A percentile compares a stretch with the other conserved stretches of the same genome.
These are phyloP conservation scores for Hanseniaspora uvarum DNA, from an alignment of 1,139 yeast species.

Conservation along the genomic window DNA sequence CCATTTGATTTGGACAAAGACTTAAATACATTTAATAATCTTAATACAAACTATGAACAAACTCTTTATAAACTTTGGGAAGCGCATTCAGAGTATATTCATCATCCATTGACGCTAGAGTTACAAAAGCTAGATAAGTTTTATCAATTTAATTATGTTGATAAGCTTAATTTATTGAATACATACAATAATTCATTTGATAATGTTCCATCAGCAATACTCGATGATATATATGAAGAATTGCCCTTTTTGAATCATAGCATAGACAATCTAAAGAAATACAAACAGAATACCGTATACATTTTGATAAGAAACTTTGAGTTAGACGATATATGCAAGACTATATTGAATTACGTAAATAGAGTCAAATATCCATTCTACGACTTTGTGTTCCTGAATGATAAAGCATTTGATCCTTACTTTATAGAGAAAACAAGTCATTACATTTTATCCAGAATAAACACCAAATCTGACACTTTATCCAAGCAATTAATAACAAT, in stretches of 20 bases:
- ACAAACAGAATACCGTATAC: constrained; percentile 32
- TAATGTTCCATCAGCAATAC: not conserved
- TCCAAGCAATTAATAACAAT: constrained; percentile 42
- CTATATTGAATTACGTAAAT: constrained; percentile 60
- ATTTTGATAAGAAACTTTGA: constrained; percentile 67
- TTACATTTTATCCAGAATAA: not conserved
- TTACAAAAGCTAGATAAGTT: not conserved
- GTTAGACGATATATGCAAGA: constrained; percentile 48
- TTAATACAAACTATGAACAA: constrained; percentile 5
- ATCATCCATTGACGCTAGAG: constrained; percentile 5
- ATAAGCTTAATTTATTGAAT: not conserved
- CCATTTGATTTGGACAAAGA: constrained; percentile 11
- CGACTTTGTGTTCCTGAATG: constrained; percentile 86
- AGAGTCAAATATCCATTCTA: constrained; percentile 60
- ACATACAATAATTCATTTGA: not conserved
- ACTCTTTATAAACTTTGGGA: constrained; percentile 6
- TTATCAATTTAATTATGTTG: not conserved
- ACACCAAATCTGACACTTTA: constrained; percentile 17
- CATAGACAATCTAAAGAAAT: not conserved
- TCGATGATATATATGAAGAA: not conserved
- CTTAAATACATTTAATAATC: not conserved
- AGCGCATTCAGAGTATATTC: not conserved
- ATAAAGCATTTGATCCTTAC: constrained; percentile 60
- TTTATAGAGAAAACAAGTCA: constrained; percentile 36
- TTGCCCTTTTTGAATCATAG: not conserved